A percentile compares a stretch with the other conserved stretches of the same genome.
Evolutionary conservation across 140 eudicot species (phyloP).

Genomic region (Oenanthe javanica): DNA sequence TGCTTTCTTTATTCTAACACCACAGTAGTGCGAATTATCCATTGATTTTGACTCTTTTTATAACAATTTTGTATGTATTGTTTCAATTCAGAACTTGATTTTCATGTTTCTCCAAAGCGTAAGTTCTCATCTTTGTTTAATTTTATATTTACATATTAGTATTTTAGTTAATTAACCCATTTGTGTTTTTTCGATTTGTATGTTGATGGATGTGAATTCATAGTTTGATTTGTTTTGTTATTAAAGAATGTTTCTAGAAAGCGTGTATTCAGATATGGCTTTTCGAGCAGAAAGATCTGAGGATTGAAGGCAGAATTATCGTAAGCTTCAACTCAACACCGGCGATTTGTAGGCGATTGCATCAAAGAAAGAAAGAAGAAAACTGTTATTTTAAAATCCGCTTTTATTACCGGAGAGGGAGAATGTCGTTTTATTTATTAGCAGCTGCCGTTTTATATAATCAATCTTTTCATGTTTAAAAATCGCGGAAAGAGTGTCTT

Average conservation of each 20-base stretch:
- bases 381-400: too few relatives aligned
- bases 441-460: too few relatives aligned
- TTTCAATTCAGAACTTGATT: conserved; percentile 55
- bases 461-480: too few relatives aligned
- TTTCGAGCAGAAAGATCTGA: conserved; percentile 84
- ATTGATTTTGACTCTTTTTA: not conserved
- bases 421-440: too few relatives aligned
- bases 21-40: not conserved
- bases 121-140: conserved; percentile 17
- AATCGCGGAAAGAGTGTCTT: too few relatives aligned
- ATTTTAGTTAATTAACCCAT: too few relatives aligned
- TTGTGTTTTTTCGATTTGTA: too few relatives aligned
- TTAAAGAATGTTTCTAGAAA: conserved; percentile 28
- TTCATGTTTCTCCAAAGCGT: conserved; percentile 83
- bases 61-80: not conserved
- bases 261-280: conserved; percentile 89
- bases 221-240: not conserved
- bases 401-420: too few relatives aligned
- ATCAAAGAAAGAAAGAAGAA: too few relatives aligned
- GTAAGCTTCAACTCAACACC: conserved; percentile 16
- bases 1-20: too few relatives aligned
- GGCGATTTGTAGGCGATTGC: too few relatives aligned
- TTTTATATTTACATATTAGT: not conserved
- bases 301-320: conserved; percentile 83
- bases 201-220: too few relatives aligned